Conservation (phyloP, 306 rosid species). For the Acacia acuminata region DNA sequence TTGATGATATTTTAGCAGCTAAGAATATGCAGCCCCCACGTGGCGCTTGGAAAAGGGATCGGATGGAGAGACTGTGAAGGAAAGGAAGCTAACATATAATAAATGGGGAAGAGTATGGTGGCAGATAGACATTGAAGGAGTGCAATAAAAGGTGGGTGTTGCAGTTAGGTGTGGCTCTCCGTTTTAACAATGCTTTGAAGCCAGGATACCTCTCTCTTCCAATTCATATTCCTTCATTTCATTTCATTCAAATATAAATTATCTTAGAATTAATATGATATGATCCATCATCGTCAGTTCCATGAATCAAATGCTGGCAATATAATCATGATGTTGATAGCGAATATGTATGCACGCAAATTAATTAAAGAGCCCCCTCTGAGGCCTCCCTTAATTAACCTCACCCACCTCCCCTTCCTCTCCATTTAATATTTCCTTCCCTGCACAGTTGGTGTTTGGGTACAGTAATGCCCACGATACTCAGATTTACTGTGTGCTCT, state of each 20-base stretch:
- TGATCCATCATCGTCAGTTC: slow-evolving; percentile 23
- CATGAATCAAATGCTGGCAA: slow-evolving; percentile 78
- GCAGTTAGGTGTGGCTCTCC: slow-evolving; percentile 67
- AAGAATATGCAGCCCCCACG: slow-evolving; percentile 38
- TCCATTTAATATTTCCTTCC: slow-evolving; percentile 49
- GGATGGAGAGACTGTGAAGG: slow-evolving; percentile 47
- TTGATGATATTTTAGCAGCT: background rate
- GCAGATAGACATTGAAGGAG: slow-evolving; percentile 80
- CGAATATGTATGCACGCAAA: slow-evolving; percentile 40
- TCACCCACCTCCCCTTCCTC: slow-evolving; percentile 65
- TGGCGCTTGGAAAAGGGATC: slow-evolving; percentile 35
- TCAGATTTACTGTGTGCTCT: slow-evolving; percentile 30
- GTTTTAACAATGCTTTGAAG: slow-evolving; percentile 59
- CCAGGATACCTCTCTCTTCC: slow-evolving; percentile 26
- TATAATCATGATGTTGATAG: slow-evolving; percentile 61
- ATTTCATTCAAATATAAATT: slow-evolving; percentile 25
- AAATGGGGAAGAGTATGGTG: slow-evolving; percentile 63
- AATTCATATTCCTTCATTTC: slow-evolving; percentile 21
- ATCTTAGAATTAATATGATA: background rate
- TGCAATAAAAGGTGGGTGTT: slow-evolving; percentile 61
- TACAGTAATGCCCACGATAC: slow-evolving; percentile 33
- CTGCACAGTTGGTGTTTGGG: slow-evolving; percentile 16
- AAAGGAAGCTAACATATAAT: slow-evolving; percentile 47
- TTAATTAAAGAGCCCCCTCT: slow-evolving; percentile 21
- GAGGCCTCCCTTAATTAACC: slow-evolving; percentile 44